These are phyloP conservation scores for Brasilioporus rufonigricans DNA, from an alignment of 768 basidiomycete species.

Conservation along the genomic window DNA sequence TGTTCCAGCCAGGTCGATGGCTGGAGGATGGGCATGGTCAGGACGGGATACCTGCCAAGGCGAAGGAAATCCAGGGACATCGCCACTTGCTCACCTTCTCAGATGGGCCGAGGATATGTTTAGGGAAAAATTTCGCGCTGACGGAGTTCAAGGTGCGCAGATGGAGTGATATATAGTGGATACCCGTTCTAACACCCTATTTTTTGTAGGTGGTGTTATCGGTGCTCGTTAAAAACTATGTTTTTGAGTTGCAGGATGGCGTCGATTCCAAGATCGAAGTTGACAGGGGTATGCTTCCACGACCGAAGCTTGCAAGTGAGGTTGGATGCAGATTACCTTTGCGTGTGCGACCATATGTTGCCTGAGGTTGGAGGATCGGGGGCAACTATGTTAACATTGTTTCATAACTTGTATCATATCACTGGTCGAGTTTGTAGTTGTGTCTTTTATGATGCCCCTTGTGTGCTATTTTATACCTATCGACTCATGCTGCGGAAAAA, in stretches of 20 bases:
- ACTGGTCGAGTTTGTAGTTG: too few species aligned
- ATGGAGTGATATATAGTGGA: neutral
- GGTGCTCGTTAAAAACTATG: constrained; percentile 39
- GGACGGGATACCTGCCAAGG: neutral
- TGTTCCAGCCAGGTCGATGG: neutral
- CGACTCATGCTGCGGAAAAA: too few species aligned
- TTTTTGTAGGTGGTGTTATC: constrained; percentile 17
- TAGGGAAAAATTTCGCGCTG: neutral
- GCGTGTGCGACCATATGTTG: constrained; percentile 1
- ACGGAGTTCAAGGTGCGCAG: neutral
- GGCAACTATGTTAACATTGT: too few species aligned
- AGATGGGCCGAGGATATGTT: neutral
- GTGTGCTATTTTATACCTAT: too few species aligned
- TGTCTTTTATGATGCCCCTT: too few species aligned
- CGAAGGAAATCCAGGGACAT: too few species aligned
- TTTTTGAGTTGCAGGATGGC: constrained; percentile 36
- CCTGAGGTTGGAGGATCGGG: too few species aligned
- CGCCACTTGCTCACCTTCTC: neutral
- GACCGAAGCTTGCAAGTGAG: constrained; percentile 1
- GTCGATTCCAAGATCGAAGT: constrained; percentile 16
- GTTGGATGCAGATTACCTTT: constrained; percentile 23
- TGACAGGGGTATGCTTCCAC: neutral
- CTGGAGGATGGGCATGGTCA: neutral
- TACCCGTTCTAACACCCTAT: neutral
- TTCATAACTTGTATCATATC: too few species aligned